Percentiles rank a stretch among this genome's conserved stretches.
Evolutionary conservation across 2,329 filamentous ascomycete species (phyloP).

Genomic region (Aspergillus sp.): DNA sequence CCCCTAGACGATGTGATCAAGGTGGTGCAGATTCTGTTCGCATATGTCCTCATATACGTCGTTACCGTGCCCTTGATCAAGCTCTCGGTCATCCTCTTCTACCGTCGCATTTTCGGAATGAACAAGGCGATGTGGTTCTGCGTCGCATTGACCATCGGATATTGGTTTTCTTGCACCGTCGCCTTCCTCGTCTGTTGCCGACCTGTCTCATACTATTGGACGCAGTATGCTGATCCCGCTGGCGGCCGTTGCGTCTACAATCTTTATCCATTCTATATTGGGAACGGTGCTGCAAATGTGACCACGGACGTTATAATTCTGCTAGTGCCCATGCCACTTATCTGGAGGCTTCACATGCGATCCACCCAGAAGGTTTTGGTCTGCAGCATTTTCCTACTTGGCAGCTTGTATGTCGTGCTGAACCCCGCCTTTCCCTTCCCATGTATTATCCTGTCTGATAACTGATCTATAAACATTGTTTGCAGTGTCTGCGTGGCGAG

Average conservation of each 20-base stretch:
- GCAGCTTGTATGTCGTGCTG: conserved; percentile 19
- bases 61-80: conserved; percentile 19
- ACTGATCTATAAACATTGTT: neutral
- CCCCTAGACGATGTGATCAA: conserved; percentile 10
- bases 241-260: conserved; percentile 17
- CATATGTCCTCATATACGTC: conserved; percentile 19
- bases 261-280: conserved; percentile 22
- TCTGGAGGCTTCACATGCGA: conserved; percentile 22
- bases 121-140: conserved; percentile 18
- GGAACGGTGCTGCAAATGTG: conserved; percentile 19
- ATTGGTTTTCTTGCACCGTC: conserved; percentile 13
- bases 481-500: conserved; percentile 23
- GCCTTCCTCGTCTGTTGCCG: conserved; percentile 15
- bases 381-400: conserved; percentile 21
- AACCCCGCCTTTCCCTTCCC: neutral
- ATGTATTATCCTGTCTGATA: neutral
- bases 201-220: conserved; percentile 21
- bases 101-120: conserved; percentile 23
- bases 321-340: conserved; percentile 18
- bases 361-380: conserved; percentile 13
- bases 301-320: conserved; percentile 22
- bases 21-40: conserved; percentile 13
- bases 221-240: conserved; percentile 16
- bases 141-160: conserved; percentile 16
- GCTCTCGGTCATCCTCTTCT: conserved; percentile 22